Evolutionary conservation across 176 grass and related monocot genomes (phyloP), one percentile per base, ranked within the genome.

Genomic region (Phyllostachys edulis): DNA sequence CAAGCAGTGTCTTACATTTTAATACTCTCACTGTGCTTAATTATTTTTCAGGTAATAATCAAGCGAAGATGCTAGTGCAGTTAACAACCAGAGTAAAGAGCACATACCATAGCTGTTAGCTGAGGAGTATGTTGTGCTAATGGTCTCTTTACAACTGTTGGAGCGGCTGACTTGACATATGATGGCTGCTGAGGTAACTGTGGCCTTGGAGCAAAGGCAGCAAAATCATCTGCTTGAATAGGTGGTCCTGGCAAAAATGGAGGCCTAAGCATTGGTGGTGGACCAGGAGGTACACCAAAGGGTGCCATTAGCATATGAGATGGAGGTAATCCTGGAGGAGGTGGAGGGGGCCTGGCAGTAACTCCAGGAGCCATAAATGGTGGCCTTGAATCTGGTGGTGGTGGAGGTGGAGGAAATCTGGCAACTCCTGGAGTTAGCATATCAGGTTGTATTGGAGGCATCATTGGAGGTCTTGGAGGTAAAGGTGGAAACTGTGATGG

Each of bases 61-160:
- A 86, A 89, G 42, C 0, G 55, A 84, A 20, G 57, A 24, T 37
- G 20, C 38, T 32, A 46, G 20, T 78, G 3, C 34, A 42, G 45
- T 56, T 71, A 38, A n/a, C 12, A 86, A 40, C 39, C 59, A 68
- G 18, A 83, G 49, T 62, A 79, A 46, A 12, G 44, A 67, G n/a
- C 77, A 84, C 84, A 84, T 94, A 96, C 96, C 96, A 99, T 99
- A 59, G 93, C 91, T 29, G 96, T 99, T 54, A 99, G 83, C 75
- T 96, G 93, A 49, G 96, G 96, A 64, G 91, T 99, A 84, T 99
- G 96, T 69, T 99, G 96, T 78, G 96, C 96, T 78, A 99, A 89
- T 79, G 96, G 93, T 73, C 96, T 90, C 88, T 96, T 99, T 18
- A 99, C 88, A 86, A 99, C 96, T 34, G 96, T 99, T 54, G 96